Percentiles rank a stretch among this genome's conserved stretches.
Conservation (phyloP, 129 eudicot genomes). For the Helianthus annuus region DNA sequence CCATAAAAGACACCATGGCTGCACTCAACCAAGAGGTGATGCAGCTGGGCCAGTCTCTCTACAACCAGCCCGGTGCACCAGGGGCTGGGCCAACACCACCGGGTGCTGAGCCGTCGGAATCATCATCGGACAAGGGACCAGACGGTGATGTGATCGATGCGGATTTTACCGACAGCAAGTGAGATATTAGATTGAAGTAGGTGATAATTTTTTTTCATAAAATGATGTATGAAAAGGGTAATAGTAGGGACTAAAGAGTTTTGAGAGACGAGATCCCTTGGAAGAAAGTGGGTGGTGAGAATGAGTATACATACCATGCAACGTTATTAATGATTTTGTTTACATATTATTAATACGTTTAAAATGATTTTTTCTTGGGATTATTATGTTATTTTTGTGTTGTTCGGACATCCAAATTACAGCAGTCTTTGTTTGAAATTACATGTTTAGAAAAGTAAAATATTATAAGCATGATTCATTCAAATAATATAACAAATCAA, state of each 20-base stretch:
- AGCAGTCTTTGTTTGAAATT: background rate
- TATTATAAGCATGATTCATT: no score
- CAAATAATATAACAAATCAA: no score
- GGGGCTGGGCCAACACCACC: slow-evolving; percentile 68
- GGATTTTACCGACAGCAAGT: slow-evolving; percentile 92
- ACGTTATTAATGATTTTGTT: slow-evolving; percentile 10
- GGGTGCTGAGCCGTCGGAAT: slow-evolving; percentile 43
- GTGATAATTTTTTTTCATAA: background rate
- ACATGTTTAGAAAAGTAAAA: no score
- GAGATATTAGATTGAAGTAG: slow-evolving; percentile 9
- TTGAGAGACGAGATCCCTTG: background rate
- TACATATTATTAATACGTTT: background rate
- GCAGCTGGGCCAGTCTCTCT: slow-evolving; percentile 43
- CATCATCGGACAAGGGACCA: slow-evolving; percentile 61
- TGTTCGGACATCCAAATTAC: background rate
- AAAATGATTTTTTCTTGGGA: background rate
- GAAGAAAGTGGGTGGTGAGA: background rate
- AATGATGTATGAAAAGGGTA: slow-evolving; percentile 3
- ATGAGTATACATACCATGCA: background rate
- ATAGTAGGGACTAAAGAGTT: slow-evolving; percentile 1
- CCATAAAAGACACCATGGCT: no score
- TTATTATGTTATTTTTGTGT: background rate
- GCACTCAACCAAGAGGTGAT: no score
- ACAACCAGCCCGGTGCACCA: slow-evolving; percentile 81
- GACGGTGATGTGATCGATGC: slow-evolving; percentile 97